phyloP scores from a whole-genome alignment of 2,329 filamentous ascomycete species.

The Calonectria hongkongensis region DNA sequence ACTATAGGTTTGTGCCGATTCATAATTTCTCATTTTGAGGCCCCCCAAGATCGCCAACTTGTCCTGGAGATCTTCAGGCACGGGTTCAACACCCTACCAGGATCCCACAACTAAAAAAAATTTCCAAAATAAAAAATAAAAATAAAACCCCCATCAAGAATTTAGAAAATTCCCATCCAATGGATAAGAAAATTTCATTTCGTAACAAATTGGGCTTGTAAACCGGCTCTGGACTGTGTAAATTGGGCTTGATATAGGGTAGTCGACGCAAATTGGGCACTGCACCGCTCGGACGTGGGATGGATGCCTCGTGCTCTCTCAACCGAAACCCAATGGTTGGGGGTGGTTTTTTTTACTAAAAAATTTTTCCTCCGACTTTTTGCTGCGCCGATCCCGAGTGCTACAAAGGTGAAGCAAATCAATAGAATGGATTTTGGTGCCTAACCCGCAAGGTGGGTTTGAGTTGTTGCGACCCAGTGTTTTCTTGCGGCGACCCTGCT shows the following conservation, averaged over 20 bases:
- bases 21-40: conserved; percentile 25
- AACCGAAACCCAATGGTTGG: too few relatives aligned
- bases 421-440: background rate
- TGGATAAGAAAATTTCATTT: background rate
- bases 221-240: background rate
- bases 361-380: background rate
- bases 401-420: background rate
- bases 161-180: too few relatives aligned
- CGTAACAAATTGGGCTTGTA: background rate
- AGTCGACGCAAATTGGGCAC: background rate
- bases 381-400: background rate
- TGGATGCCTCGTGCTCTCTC: too few relatives aligned
- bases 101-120: conserved; percentile 1
- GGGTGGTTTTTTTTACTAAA: background rate
- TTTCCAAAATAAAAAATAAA: background rate
- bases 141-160: background rate
- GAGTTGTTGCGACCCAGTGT: too few relatives aligned
- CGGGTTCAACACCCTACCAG: conserved; percentile 21
- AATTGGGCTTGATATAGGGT: background rate
- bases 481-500: background rate
- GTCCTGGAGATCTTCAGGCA: conserved; percentile 9
- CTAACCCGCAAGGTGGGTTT: background rate
- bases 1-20: conserved; percentile 6
- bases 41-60: conserved; percentile 17
- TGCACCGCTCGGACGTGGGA: background rate